Evolutionary conservation across 345 rosid species (phyloP).

Genomic region (Firmiana major): DNA sequence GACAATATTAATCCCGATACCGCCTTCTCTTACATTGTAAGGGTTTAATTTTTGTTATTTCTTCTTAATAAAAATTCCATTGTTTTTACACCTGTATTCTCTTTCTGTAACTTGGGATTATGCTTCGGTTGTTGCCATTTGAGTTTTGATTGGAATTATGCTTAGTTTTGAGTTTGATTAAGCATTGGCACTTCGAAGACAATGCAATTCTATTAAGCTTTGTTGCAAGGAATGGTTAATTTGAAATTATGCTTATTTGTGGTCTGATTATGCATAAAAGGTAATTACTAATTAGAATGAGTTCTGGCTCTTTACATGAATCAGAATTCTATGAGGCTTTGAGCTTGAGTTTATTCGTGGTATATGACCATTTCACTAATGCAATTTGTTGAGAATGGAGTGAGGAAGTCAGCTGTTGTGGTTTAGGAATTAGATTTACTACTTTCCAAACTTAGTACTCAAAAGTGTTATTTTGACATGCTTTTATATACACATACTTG

Average conservation of each 20-base stretch:
- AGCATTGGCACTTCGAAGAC: not conserved
- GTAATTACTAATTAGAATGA: not conserved
- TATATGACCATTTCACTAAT: not conserved
- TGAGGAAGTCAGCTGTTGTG: not conserved
- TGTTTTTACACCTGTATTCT: not conserved
- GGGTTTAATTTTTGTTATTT: conserved; percentile 25
- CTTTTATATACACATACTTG: not conserved
- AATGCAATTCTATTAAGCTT: conserved; percentile 9
- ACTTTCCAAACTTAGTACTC: not conserved
- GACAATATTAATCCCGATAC: conserved; percentile 50
- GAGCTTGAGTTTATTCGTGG: not conserved
- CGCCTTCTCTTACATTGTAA: conserved; percentile 72
- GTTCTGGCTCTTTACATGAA: not conserved
- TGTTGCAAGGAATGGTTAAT: not conserved
- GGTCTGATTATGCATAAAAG: conserved; percentile 9
- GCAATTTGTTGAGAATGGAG: not conserved
- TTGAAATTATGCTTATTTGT: conserved; percentile 1
- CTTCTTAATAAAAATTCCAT: conserved; percentile 2
- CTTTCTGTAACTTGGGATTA: not conserved
- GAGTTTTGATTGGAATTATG: conserved; percentile 6
- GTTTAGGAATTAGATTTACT: not conserved
- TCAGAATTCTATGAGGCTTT: not conserved
- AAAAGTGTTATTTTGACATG: not conserved
- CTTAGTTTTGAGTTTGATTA: not conserved
- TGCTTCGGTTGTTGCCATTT: conserved; percentile 13